Evolutionary conservation across 176 grass and related monocot species (phyloP).

Genomic region (Carex pumila): DNA sequence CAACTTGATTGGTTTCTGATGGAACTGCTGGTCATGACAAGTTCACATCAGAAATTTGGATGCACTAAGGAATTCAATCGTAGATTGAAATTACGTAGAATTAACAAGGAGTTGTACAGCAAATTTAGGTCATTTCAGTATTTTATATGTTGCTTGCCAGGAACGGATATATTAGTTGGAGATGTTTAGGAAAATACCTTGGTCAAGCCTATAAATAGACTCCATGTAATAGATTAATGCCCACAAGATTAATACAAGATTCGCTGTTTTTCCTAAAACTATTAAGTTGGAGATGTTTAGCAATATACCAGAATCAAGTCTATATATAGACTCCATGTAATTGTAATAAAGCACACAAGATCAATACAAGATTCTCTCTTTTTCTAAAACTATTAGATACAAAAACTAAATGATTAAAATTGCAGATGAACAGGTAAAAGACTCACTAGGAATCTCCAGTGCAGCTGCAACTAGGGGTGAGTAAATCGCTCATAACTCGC

Average conservation of each 20-base stretch:
- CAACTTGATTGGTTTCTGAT: background rate
- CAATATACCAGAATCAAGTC: too few relatives aligned
- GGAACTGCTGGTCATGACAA: background rate
- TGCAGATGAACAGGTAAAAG: background rate
- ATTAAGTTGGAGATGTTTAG: too few relatives aligned
- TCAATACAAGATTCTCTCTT: too few relatives aligned
- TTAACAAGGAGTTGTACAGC: background rate
- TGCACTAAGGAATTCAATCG: background rate
- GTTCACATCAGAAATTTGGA: background rate
- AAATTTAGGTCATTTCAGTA: background rate
- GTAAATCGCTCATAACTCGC: too few relatives aligned
- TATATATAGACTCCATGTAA: too few relatives aligned
- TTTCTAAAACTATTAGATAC: background rate
- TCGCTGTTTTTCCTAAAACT: too few relatives aligned
- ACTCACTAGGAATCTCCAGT: slow-evolving; percentile 38
- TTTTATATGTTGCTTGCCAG: background rate
- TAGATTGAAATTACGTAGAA: background rate
- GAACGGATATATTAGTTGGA: background rate
- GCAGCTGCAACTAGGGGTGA: slow-evolving; percentile 68
- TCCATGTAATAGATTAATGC: too few relatives aligned
- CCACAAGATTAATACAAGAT: too few relatives aligned
- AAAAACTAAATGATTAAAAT: background rate
- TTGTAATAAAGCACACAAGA: too few relatives aligned
- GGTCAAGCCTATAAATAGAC: too few relatives aligned
- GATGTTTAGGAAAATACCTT: too few relatives aligned